Evolutionary conservation across 2,329 filamentous ascomycete species (phyloP), one percentile per base, ranked within the genome.

Genomic region (Trichothecium sympodiale): DNA sequence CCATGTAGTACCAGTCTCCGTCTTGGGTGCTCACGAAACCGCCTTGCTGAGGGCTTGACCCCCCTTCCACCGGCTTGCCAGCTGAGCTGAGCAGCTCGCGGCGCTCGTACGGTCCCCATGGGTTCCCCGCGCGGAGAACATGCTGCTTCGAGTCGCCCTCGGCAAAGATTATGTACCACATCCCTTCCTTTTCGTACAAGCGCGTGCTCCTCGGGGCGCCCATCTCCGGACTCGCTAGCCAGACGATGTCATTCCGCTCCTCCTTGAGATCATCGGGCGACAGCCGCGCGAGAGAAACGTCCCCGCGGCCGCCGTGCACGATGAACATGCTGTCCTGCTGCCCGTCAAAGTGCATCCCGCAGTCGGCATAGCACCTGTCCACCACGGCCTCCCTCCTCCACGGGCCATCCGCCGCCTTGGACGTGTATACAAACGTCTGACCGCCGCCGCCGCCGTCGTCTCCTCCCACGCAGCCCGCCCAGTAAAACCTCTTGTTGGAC

Each of bases 251-350:
- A 0, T 56, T 56, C 30, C 56, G 60, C 9, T 65, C 61, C 34
- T 69, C 51, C 18, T 53, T 57, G 1, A 68, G 51, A 0, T 65
- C 68, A 38, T 75, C 66, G 1, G 50, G 41, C 13, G 61, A 62
- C 3, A 78, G 56, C 44, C 73, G 61, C 1, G 72, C 65, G 2
- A 77, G 61, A 8, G 42, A 54, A 35, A 77, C 61, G 3, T 65
- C 55, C 0, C 52, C 61, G 6, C 10, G 6, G 32, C 59, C 64
- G 4, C 70, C 72, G 43, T 73, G 74, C 0, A 62, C 67, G 0
- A 77, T 64, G 35, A 76, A 77, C 60, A 76, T 69, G 1, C 62
- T 69, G 38, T 75, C 72, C 23, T 76, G 62, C 17, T 73, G 67
- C 6, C 10, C 20, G 34, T 77, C 72, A 25, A 77, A 62, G n/a